Conservation (phyloP, 1,284 basidiomycete species). For the Microbotryomycetes sp. region DNA sequence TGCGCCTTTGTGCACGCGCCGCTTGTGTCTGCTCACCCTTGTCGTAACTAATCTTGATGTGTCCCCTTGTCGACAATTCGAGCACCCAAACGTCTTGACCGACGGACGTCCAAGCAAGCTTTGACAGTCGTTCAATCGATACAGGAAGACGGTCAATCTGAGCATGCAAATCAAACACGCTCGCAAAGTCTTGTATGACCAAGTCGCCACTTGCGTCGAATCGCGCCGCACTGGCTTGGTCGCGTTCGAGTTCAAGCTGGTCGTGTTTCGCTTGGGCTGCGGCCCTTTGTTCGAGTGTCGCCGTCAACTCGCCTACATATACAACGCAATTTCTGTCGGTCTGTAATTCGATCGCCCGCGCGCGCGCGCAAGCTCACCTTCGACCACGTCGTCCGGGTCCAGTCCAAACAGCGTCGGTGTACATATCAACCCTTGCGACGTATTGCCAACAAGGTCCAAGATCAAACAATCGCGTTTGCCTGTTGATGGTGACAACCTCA, state of each 20-base stretch:
- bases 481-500: constrained; percentile 75
- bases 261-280: constrained; percentile 11
- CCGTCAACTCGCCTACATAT: background rate
- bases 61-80: constrained; percentile 67
- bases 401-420: constrained; percentile 81
- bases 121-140: background rate
- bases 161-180: background rate
- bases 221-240: background rate
- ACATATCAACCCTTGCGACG: constrained; percentile 64
- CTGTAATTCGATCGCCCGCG: background rate
- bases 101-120: constrained; percentile 71
- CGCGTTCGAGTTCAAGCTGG: constrained; percentile 15
- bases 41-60: constrained; percentile 52
- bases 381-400: constrained; percentile 60
- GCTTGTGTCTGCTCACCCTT: constrained; percentile 5
- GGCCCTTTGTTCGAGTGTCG: background rate
- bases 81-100: constrained; percentile 67
- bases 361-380: constrained; percentile 47
- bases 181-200: background rate
- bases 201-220: background rate
- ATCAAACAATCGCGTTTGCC: constrained; percentile 80
- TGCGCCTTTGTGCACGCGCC: no score
- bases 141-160: background rate
- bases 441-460: constrained; percentile 84
- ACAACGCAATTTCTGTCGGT: background rate